Evolutionary conservation across 257 asterid genomes (phyloP), one percentile per base, ranked within the genome.

Genomic region (Ehretia macrophylla): DNA sequence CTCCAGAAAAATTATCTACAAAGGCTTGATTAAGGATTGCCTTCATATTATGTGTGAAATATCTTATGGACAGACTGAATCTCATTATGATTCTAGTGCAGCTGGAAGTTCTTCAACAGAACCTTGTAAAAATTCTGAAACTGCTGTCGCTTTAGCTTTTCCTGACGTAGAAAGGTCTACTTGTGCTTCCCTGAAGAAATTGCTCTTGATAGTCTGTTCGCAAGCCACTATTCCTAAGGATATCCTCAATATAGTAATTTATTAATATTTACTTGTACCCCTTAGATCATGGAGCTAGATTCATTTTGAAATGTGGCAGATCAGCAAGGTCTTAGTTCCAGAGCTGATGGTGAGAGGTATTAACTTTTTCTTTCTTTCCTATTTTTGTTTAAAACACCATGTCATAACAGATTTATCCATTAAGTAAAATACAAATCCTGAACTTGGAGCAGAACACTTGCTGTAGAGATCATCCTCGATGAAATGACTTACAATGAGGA

Each of bases 331-430:
- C 74, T 65, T 47, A 88, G 90, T 66, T 85, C 78, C 69, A 77
- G 99, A 72, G 93, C 75, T 58, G 99, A 92, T 78, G 87, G 97
- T 42, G 76, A 76, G 44, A 86, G 97, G 97, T 92, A 60, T 62
- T 40, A 59, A 8, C 38, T 63, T 51, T 17, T 58, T 50, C 19
- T 66, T 21, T 37, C 54, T 21, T 19, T 45, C 51, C 19, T 10
- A 32, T 3, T 44, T 5, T 6, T 21, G 17, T 56, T n/a, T 37
- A 22, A 54, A 50, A 39, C 51, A 39, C 50, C 49, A 10, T 23
- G 9, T 45, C 19, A 13, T 3, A 27, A 18, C 47, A 14, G 35
- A 60, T 62, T 56, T n/a, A n/a, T 37, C 65, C 45, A 51, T 23
- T n/a, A 59, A 46, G 21, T 49, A 56, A n/a, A n/a, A n/a, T n/a